These are phyloP conservation scores for Kodamaea lidongshanica DNA, from an alignment of 805 yeast species.

Conservation along the genomic window DNA sequence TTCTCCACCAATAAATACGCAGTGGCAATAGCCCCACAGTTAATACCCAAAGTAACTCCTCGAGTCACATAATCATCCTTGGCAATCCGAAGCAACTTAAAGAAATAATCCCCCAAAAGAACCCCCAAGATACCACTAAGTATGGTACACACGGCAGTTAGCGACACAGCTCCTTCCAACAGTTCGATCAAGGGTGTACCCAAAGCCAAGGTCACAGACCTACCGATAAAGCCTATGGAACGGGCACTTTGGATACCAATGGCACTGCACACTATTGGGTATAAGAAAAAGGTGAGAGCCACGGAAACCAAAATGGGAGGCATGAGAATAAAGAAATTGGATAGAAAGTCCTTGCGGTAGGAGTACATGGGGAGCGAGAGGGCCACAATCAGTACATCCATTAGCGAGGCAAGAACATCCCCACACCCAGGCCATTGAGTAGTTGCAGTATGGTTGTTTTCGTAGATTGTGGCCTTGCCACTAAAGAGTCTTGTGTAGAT, in stretches of 20 bases:
- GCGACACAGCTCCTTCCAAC: slow-evolving; percentile 59
- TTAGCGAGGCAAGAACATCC: slow-evolving; percentile 59
- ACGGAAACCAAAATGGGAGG: slow-evolving; percentile 55
- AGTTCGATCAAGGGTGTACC: slow-evolving; percentile 71
- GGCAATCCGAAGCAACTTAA: slow-evolving; percentile 46
- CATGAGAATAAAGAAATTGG: slow-evolving; percentile 52
- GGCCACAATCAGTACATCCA: slow-evolving; percentile 75
- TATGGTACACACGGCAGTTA: slow-evolving; percentile 76
- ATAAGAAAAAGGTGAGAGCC: slow-evolving; percentile 54
- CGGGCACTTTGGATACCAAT: slow-evolving; percentile 57
- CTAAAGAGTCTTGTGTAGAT: slow-evolving; percentile 57
- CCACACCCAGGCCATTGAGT: slow-evolving; percentile 74
- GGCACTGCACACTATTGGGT: slow-evolving; percentile 63
- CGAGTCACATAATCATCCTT: slow-evolving; percentile 65
- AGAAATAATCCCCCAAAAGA: slow-evolving; percentile 50
- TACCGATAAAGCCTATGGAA: slow-evolving; percentile 69
- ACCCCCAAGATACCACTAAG: slow-evolving; percentile 74
- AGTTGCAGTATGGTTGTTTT: slow-evolving; percentile 25
- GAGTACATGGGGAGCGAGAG: slow-evolving; percentile 73
- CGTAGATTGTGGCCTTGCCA: slow-evolving; percentile 21
- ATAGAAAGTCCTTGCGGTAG: slow-evolving; percentile 56
- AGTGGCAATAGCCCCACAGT: slow-evolving; percentile 80
- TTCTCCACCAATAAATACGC: slow-evolving; percentile 64
- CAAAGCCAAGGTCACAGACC: slow-evolving; percentile 73
- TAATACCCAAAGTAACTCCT: slow-evolving; percentile 71